Conservation (phyloP, 164 flowering plant genomes). For the Chloranthus sessilifolius region DNA sequence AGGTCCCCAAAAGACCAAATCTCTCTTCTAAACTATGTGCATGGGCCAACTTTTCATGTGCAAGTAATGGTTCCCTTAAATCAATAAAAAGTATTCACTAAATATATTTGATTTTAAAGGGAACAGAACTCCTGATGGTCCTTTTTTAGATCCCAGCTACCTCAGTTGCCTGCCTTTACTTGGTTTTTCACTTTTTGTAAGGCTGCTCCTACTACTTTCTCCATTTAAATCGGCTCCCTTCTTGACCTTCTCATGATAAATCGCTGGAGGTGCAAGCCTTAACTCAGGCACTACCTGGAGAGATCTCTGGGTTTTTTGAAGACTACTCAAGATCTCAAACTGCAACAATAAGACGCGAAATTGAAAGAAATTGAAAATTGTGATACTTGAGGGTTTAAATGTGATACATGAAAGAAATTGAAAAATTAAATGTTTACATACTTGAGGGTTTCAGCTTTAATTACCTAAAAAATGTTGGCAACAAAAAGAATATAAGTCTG, state of each 20-base stretch:
- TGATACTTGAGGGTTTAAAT: too few species aligned
- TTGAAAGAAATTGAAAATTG: too few species aligned
- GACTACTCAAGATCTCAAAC: conserved; percentile 78
- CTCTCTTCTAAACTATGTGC: too few species aligned
- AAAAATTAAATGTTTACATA: too few species aligned
- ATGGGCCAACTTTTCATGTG: too few species aligned
- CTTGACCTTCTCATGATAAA: conserved; percentile 88
- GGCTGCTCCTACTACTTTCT: conserved; percentile 50
- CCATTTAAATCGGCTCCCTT: conserved; percentile 39
- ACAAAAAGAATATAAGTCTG: too few species aligned
- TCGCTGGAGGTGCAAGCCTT: conserved; percentile 93
- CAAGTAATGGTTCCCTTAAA: too few species aligned
- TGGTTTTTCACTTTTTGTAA: conserved; percentile 34
- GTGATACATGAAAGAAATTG: background rate
- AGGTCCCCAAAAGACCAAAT: too few species aligned
- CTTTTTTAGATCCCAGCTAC: conserved; percentile 57
- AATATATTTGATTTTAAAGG: conserved; percentile 70
- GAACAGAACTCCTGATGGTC: conserved; percentile 63
- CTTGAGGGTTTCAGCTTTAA: too few species aligned
- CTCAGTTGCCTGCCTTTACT: conserved; percentile 38
- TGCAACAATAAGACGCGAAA: conserved; percentile 34
- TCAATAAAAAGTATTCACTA: conserved; percentile 52
- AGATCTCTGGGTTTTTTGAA: conserved; percentile 49
- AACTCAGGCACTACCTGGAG: conserved; percentile 58
- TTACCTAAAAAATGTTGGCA: too few species aligned